Evolutionary conservation across 352 stramenopile species (phyloP).

Genomic region (Phytophthora rubi): DNA sequence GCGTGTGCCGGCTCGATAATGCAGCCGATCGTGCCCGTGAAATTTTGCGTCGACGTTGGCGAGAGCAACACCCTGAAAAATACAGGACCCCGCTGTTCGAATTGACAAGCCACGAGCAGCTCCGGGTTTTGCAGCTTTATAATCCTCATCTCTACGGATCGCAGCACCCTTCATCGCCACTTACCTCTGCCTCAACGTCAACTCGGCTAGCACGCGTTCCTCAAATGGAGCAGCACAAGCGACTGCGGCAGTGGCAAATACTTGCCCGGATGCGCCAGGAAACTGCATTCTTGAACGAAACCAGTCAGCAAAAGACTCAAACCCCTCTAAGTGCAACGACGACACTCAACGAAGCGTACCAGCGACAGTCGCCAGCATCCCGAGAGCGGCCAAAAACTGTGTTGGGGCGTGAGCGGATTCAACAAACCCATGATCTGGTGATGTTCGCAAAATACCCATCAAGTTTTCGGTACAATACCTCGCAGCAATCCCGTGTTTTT

Average conservation of each 20-base stretch:
- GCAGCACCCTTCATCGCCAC: slow-evolving; percentile 14
- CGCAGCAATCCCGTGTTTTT: not conserved
- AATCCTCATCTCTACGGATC: slow-evolving; percentile 63
- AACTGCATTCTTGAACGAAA: slow-evolving; percentile 29
- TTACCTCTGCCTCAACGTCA: slow-evolving; percentile 21
- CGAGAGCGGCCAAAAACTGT: slow-evolving; percentile 22
- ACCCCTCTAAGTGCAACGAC: slow-evolving; percentile 8
- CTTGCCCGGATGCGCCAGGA: slow-evolving; percentile 30
- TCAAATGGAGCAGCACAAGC: slow-evolving; percentile 35
- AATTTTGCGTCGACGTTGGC: slow-evolving; percentile 42
- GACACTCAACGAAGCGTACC: slow-evolving; percentile 31
- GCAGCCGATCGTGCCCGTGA: slow-evolving; percentile 28
- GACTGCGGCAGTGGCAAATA: slow-evolving; percentile 26
- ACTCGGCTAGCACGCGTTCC: slow-evolving; percentile 23
- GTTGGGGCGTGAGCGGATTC: slow-evolving; percentile 10
- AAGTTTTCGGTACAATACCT: slow-evolving; percentile 14
- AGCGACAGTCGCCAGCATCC: slow-evolving; percentile 16
- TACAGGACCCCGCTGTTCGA: slow-evolving; percentile 28
- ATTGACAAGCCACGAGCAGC: slow-evolving; percentile 52
- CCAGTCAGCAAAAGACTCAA: slow-evolving; percentile 25
- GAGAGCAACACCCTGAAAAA: slow-evolving; percentile 33
- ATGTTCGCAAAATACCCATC: slow-evolving; percentile 10
- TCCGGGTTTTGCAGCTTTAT: slow-evolving; percentile 65
- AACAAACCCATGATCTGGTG: slow-evolving; percentile 9
- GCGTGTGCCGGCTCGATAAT: slow-evolving; percentile 38